phyloP scores from a whole-genome alignment of 768 basidiomycete species.

The Phaeotremella skinneri region DNA sequence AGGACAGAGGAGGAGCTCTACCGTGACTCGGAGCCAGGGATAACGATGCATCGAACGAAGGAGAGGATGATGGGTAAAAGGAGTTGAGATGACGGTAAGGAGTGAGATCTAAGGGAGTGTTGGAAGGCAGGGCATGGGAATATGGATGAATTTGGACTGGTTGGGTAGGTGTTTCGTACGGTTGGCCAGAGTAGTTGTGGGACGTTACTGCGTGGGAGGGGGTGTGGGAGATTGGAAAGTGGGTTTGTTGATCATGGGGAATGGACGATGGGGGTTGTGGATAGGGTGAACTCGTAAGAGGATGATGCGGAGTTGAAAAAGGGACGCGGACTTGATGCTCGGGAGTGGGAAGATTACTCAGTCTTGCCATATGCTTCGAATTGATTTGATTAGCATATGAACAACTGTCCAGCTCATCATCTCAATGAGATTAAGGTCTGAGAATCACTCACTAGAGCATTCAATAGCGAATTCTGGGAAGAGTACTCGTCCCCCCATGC shows the following conservation, averaged over 20 bases:
- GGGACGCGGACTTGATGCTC: neutral
- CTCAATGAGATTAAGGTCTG: no score
- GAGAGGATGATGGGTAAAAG: neutral
- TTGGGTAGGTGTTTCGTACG: neutral
- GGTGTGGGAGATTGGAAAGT: neutral
- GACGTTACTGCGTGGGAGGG: slow-evolving; percentile 6
- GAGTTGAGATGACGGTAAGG: slow-evolving; percentile 15
- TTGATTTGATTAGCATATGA: neutral
- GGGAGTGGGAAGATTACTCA: neutral
- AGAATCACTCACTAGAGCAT: slow-evolving; percentile 31
- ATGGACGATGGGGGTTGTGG: neutral
- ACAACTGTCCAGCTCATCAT: no score
- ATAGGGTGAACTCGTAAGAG: neutral
- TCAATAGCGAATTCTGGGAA: slow-evolving; percentile 35
- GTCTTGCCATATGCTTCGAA: neutral
- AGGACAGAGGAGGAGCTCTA: neutral
- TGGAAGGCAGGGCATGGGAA: neutral
- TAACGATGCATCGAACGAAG: slow-evolving; percentile 8
- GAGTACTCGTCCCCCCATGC: slow-evolving; percentile 44
- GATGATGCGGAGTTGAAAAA: neutral
- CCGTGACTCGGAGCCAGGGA: neutral
- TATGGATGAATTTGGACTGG: neutral
- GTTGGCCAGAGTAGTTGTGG: neutral
- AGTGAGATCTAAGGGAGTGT: slow-evolving; percentile 2
- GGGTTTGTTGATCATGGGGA: neutral